Percentiles rank a stretch among this genome's conserved stretches.
Conservation (phyloP, 306 rosid species). For the Quercus alba region DNA sequence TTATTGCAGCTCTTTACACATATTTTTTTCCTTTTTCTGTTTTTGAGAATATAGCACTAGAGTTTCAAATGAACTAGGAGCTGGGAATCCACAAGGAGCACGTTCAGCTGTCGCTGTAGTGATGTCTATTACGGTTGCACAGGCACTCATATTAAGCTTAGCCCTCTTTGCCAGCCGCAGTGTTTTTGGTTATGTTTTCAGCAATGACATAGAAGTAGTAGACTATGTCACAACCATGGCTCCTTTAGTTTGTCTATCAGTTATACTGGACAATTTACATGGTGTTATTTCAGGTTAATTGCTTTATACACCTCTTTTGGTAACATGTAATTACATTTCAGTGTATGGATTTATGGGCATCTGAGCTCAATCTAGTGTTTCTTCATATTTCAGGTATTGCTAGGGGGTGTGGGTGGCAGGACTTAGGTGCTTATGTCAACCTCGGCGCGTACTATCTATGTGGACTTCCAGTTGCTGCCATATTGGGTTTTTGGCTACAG, state of each 20-base stretch:
- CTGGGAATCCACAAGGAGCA: constrained; percentile 58
- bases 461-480: constrained; percentile 62
- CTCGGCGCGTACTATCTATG: constrained; percentile 66
- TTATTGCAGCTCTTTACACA: neutral
- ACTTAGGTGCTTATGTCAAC: constrained; percentile 60
- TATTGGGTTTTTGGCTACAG: constrained; percentile 48
- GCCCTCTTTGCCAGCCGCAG: constrained; percentile 44
- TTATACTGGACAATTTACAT: constrained; percentile 54
- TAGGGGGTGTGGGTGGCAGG: constrained; percentile 86
- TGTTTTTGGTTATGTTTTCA: constrained; percentile 55
- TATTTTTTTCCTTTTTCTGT: neutral
- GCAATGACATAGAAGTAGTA: constrained; percentile 61
- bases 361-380: neutral
- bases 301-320: neutral
- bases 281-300: constrained; percentile 57
- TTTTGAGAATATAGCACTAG: constrained; percentile 45
- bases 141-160: constrained; percentile 33
- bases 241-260: constrained; percentile 54
- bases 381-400: constrained; percentile 43
- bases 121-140: constrained; percentile 35
- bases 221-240: constrained; percentile 66
- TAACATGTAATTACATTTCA: neutral
- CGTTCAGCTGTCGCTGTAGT: constrained; percentile 43
- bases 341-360: neutral
- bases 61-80: constrained; percentile 77